Evolutionary conservation across 1,284 basidiomycete genomes (phyloP).

Genomic region (Tilletia caries): DNA sequence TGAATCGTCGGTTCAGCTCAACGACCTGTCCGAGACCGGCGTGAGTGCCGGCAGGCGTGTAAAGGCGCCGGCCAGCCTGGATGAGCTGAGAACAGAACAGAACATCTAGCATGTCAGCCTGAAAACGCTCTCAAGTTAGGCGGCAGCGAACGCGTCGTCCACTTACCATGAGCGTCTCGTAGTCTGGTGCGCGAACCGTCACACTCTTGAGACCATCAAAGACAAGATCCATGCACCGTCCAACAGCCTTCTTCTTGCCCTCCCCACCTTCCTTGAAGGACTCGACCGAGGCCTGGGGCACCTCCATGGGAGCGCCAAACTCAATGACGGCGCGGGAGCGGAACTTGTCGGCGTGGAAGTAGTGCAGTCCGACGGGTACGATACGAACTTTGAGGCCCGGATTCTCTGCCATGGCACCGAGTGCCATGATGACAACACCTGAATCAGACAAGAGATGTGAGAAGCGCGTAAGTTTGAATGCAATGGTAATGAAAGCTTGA

Average conservation of each 20-base stretch:
- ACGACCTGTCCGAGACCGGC: slow-evolving; percentile 93
- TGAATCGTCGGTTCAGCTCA: slow-evolving; percentile 88
- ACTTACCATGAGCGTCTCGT: slow-evolving; percentile 90
- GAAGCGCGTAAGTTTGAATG: neutral
- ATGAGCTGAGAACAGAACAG: slow-evolving; percentile 65
- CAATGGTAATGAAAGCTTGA: neutral
- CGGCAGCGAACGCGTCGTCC: too few species aligned
- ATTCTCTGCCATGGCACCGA: slow-evolving; percentile 54
- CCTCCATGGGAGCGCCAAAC: slow-evolving; percentile 86
- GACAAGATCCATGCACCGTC: slow-evolving; percentile 83
- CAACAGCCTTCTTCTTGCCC: slow-evolving; percentile 85
- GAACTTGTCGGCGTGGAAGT: slow-evolving; percentile 55
- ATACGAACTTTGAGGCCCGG: slow-evolving; percentile 47
- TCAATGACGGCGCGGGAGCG: slow-evolving; percentile 71
- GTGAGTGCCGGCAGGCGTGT: slow-evolving; percentile 87
- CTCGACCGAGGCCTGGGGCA: slow-evolving; percentile 77
- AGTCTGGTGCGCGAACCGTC: slow-evolving; percentile 92
- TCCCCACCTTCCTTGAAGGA: slow-evolving; percentile 87
- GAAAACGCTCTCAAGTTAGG: neutral
- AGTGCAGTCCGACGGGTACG: slow-evolving; percentile 52
- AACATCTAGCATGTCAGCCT: neutral
- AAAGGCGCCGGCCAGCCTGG: slow-evolving; percentile 89
- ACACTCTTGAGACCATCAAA: slow-evolving; percentile 97
- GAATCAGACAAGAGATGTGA: neutral
- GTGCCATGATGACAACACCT: slow-evolving; percentile 53